These are phyloP conservation scores for Termitomyces sp. DNA, from an alignment of 768 basidiomycete genomes.

Conservation along the genomic window DNA sequence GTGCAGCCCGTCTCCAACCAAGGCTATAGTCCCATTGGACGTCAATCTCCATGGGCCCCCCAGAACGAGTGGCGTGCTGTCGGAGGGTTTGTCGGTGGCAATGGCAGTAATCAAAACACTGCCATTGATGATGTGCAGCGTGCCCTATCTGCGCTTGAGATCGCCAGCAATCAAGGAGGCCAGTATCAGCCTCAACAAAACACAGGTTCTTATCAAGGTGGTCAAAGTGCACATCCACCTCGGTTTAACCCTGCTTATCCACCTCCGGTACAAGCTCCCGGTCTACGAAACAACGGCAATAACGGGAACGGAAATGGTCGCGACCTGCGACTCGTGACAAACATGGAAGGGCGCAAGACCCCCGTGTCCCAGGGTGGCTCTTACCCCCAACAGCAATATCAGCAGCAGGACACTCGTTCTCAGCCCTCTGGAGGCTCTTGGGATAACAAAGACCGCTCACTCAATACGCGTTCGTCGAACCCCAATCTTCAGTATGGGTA, in stretches of 20 bases:
- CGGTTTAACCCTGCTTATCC: conserved; percentile 60
- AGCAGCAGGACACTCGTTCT: conserved; percentile 32
- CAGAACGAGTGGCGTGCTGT: conserved; percentile 60
- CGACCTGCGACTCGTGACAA: conserved; percentile 57
- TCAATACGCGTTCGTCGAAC: conserved; percentile 61
- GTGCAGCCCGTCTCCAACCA: conserved; percentile 35
- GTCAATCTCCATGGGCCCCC: conserved; percentile 66
- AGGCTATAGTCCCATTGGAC: conserved; percentile 51
- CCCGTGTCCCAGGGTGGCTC: conserved; percentile 38
- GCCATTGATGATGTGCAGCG: conserved; percentile 76
- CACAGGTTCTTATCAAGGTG: conserved; percentile 33
- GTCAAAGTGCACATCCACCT: conserved; percentile 64
- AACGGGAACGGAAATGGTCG: conserved; percentile 37
- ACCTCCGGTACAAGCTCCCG: conserved; percentile 46
- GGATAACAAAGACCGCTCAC: conserved; percentile 66
- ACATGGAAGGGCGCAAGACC: conserved; percentile 67
- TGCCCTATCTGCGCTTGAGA: conserved; percentile 68
- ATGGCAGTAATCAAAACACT: conserved; percentile 24
- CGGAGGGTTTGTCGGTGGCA: conserved; percentile 18
- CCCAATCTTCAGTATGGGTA: conserved; percentile 68
- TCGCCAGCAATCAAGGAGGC: conserved; percentile 37
- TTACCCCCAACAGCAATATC: conserved; percentile 35
- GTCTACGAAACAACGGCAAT: conserved; percentile 31
- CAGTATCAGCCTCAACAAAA: conserved; percentile 30
- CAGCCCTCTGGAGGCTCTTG: conserved; percentile 42